A percentile compares a stretch with the other conserved stretches of the same genome.
Evolutionary conservation across 1,284 basidiomycete genomes (phyloP).

Genomic region (Cryptococcus hybrid): DNA sequence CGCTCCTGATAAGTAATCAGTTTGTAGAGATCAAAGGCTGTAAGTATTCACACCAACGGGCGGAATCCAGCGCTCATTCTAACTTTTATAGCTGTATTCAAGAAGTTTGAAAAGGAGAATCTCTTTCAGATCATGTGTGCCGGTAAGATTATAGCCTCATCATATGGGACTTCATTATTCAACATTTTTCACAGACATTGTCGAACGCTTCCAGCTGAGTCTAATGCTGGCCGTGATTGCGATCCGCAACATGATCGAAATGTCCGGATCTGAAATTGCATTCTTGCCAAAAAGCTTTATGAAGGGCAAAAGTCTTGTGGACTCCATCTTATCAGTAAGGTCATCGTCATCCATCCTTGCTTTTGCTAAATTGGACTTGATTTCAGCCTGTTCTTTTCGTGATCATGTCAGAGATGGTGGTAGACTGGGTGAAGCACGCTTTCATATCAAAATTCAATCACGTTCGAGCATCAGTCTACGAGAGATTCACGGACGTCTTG

Average conservation of each 20-base stretch:
- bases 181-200: conserved; percentile 67
- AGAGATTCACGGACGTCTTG: conserved; percentile 92
- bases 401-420: conserved; percentile 85
- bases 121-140: conserved; percentile 99
- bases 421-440: conserved; percentile 99
- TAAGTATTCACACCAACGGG: conserved; percentile 21
- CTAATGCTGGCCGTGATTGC: conserved; percentile 92
- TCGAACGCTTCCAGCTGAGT: conserved; percentile 91
- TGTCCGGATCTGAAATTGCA: conserved; percentile 80
- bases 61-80: conserved; percentile 3
- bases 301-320: conserved; percentile 65
- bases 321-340: conserved; percentile 83
- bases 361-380: neutral
- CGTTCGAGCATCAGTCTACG: conserved; percentile 92
- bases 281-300: conserved; percentile 84
- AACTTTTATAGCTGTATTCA: conserved; percentile 69
- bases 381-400: conserved; percentile 85
- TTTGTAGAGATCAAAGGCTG: conserved; percentile 99
- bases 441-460: conserved; percentile 98
- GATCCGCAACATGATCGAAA: conserved; percentile 91
- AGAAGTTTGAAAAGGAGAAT: conserved; percentile 99
- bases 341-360: conserved; percentile 60
- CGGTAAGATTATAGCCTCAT: conserved; percentile 54
- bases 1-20: conserved; percentile 94
- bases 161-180: neutral